Base-by-base conservation (phyloP, 108 stramenopile genomes). In the Cyclotella cryptica region DNA sequence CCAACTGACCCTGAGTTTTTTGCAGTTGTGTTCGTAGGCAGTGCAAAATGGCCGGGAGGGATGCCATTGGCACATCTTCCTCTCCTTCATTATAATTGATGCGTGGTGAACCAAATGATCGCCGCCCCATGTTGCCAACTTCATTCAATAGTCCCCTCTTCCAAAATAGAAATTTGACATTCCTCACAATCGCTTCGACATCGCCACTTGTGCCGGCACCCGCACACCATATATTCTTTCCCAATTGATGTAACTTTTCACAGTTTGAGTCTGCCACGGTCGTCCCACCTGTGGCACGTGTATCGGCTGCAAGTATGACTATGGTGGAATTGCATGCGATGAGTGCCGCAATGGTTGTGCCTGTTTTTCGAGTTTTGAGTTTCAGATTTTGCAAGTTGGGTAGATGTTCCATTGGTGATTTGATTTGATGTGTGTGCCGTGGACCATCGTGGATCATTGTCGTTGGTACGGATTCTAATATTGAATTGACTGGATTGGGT, bases 161-260 rank as follows among this genome's bases (percentile, higher is more conserved):
- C 81, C 70, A 72, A 46, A 90, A 74, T 0, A 81, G 58, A 59
- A 85, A 91, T 14, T 74, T 73, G 42, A 80, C 70, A 53, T 80
- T 63, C 27, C 90, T 80, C 11, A 91, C 88, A 54, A 95, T 39
- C 0, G 87, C 84, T 27, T 93, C 89, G 54, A 95, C 87, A 84
- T 95, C 94, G 10, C 84, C 94, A 68, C 90, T 90, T 21, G 94
- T 93, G 10, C 92, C 94, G 3, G 94, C 94, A 6, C 94, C 94
- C n/a, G 87, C 87, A 62, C 89, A 89, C 85, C 86, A 91, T n/a
- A 88, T 60, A 47, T 80, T 81, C 30, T 19, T n/a, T 12, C 88
- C 79, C 22, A 94, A 45, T 14, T 40, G 59, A 69, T 95, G 94
- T 18, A 95, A 64, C 67, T 95, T 95, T 49, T 85, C 86, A 59